A percentile compares a stretch with the other conserved stretches of the same genome.
phyloP scores from a whole-genome alignment of 2,329 filamentous ascomycete genomes.

The Trichoderma aggressivum region DNA sequence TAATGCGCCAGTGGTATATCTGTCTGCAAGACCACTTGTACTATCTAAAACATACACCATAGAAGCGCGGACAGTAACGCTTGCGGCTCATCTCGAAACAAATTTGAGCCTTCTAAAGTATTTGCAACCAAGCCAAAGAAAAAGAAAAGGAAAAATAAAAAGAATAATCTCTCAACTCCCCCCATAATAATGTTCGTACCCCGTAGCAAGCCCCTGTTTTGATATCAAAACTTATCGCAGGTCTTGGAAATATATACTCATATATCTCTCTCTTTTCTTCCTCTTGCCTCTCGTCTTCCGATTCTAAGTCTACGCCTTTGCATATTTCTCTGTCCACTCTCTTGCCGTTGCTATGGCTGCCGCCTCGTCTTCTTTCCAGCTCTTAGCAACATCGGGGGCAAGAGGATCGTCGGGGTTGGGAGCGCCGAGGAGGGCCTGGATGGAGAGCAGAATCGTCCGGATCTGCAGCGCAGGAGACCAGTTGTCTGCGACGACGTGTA shows the following conservation, averaged over 20 bases:
- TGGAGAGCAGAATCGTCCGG: slow-evolving; percentile 95
- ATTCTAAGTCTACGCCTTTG: slow-evolving; percentile 44
- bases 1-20: neutral
- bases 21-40: neutral
- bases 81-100: slow-evolving; percentile 6
- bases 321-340: slow-evolving; percentile 88
- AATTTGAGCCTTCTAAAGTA: slow-evolving; percentile 20
- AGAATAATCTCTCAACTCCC: slow-evolving; percentile 22
- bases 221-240: slow-evolving; percentile 3
- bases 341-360: slow-evolving; percentile 88
- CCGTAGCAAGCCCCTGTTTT: slow-evolving; percentile 8
- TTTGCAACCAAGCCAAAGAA: slow-evolving; percentile 15
- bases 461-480: slow-evolving; percentile 99
- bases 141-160: neutral
- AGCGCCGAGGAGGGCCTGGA: slow-evolving; percentile 91
- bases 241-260: slow-evolving; percentile 13
- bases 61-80: neutral
- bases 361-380: slow-evolving; percentile 94
- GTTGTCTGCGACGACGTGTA: slow-evolving; percentile 64
- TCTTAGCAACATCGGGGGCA: slow-evolving; percentile 94
- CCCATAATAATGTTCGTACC: slow-evolving; percentile 24
- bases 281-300: neutral
- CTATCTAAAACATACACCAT: slow-evolving; percentile 13
- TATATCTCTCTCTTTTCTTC: slow-evolving; percentile 9
- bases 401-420: slow-evolving; percentile 98